Evolutionary conservation across 2,329 filamentous ascomycete species (phyloP).

Genomic region (Emergomyces orientalis): DNA sequence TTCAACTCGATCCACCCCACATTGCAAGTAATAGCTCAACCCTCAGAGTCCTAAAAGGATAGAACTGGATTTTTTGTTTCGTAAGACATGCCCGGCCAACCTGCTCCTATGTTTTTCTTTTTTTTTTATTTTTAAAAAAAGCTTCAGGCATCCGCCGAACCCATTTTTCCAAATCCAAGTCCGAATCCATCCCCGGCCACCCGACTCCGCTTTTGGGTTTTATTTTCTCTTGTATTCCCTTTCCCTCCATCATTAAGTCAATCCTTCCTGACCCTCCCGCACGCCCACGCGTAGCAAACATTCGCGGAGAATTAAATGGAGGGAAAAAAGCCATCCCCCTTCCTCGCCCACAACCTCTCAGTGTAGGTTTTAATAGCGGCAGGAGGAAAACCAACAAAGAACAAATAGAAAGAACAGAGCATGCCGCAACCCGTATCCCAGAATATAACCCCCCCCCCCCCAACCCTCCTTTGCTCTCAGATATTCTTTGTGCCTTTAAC

Average conservation of each 20-base stretch:
- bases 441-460: background rate
- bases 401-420: no score
- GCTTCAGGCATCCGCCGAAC: background rate
- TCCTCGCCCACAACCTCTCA: background rate
- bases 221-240: background rate
- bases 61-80: no score
- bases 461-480: slow-evolving; percentile 26
- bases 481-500: slow-evolving; percentile 78
- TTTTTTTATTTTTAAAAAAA: no score
- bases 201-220: background rate
- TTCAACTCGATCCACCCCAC: no score
- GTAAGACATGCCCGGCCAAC: no score
- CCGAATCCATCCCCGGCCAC: background rate
- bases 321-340: background rate
- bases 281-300: background rate
- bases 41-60: no score
- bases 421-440: background rate
- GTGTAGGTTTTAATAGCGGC: background rate
- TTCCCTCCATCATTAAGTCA: background rate
- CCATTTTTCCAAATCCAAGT: background rate
- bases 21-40: no score
- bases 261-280: background rate
- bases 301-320: background rate
- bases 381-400: no score
- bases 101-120: no score